Evolutionary conservation across 2,329 filamentous ascomycete genomes (phyloP), one percentile per base, ranked within the genome.

Genomic region (Alternaria novae-zelandiae): DNA sequence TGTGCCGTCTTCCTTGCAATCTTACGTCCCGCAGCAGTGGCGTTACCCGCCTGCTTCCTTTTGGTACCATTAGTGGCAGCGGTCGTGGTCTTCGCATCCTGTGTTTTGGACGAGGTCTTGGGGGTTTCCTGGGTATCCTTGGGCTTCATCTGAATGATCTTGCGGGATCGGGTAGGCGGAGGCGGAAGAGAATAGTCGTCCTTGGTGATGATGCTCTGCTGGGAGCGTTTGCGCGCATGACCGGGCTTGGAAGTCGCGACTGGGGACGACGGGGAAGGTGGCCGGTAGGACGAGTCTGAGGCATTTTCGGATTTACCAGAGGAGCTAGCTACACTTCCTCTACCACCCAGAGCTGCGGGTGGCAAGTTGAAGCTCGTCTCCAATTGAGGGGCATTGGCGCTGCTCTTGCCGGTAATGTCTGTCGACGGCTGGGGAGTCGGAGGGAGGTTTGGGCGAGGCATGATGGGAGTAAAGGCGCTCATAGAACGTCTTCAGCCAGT

Each of bases 141-240:
- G 46, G 89, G 95, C 81, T 97, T 97, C 94, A 98, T 97, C 82
- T 98, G 95, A 62, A 98, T 98, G 78, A 99, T 98, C 83, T 96
- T 98, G 74, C 95, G 90, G 45, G 93, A 92, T 66, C 95, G 87
- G 4, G 94, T 97, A 0, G 96, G 96, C 15, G 95, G 96, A 10
- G 96, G 96, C 20, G 96, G 96, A 15, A 99, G 87, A 10, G 91
- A 87, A 78, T 97, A 96, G 51, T 86, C 83, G 70, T 89, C 87
- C 68, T 88, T 90, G 60, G 84, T 83, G 61, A 82, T 74, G 13
- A 82, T 76, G 54, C 76, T 78, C 13, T 68, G 72, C 20, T 71
- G 70, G 23, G 72, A 73, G 51, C 76, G 76, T 64, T 77, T 78
- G 54, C 74, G 76, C 59, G 71, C 68, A 56, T 72, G 69, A 41